Evolutionary conservation across 345 rosid species (phyloP), one percentile per base, ranked within the genome.

Genomic region (Turnera subulata): DNA sequence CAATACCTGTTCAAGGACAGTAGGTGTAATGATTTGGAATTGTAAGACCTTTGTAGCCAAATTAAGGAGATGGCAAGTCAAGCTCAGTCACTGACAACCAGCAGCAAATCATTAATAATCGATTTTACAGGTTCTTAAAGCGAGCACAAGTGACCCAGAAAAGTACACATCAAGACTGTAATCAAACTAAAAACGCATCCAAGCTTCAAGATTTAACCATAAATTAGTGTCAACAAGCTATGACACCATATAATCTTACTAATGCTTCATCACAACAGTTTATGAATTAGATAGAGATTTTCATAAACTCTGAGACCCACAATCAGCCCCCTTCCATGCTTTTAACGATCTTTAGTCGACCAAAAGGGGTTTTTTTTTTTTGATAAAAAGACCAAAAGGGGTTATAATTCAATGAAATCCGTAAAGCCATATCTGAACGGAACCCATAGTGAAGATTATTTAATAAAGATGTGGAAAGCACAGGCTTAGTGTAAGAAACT

Each of bases 1-100:
- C 72, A 25, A 60, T 67, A 74, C 56, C 86, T 82, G 74, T 59
- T 72, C 29, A 46, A n/a, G n/a, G n/a, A 20, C 57, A 40, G n/a
- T n/a, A n/a, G n/a, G n/a, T n/a, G n/a, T 23, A 3, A 12, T 15
- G 15, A 2, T 37, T 22, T 2, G 25, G 0, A 5, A 20, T 56
- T 14, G 25, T n/a, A n/a, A n/a, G n/a, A n/a, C n/a, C n/a, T n/a
- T n/a, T n/a, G n/a, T 35, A 56, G 23, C 33, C 47, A 55, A 33
- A 42, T 40, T 35, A 18, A 43, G 12, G 37, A 13, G 18, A 2
- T 11, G 37, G 11, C n/a, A 39, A 44, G 16, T 43, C 20, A 1
- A 56, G 44, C 11, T 6, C 37, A 29, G 22, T 29, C 20, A 56
- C 11, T 14, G 20, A n/a, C n/a, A n/a, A n/a, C n/a, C n/a, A n/a